Conservation (phyloP, 2,329 filamentous ascomycete genomes). For the Aspergillus sp. region DNA sequence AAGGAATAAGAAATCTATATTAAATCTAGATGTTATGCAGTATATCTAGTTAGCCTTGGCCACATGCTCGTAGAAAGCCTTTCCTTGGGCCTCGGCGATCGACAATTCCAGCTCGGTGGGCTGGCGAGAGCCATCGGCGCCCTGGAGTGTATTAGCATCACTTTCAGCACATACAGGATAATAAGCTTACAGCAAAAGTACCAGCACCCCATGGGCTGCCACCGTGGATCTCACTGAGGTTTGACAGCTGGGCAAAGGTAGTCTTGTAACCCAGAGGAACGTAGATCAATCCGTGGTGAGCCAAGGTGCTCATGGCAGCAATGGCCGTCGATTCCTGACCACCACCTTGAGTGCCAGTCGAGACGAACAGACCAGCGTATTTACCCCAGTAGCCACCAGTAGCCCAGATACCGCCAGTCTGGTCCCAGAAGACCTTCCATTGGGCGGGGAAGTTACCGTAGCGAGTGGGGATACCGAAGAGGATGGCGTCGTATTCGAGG, state of each 20-base stretch:
- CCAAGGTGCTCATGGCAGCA: constrained; percentile 74
- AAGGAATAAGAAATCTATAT: no score
- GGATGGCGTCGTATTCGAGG: constrained; percentile 76
- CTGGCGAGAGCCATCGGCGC: constrained; percentile 74
- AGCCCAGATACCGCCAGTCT: constrained; percentile 79
- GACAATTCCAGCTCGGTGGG: constrained; percentile 70
- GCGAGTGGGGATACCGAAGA: constrained; percentile 90
- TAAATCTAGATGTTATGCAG: constrained; percentile 57
- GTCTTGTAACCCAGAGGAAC: constrained; percentile 93
- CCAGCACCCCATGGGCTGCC: constrained; percentile 91
- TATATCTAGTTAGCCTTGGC: constrained; percentile 70
- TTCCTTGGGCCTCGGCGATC: constrained; percentile 76
- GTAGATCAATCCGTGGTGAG: constrained; percentile 93
- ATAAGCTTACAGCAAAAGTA: constrained; percentile 65
- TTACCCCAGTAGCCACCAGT: constrained; percentile 77
- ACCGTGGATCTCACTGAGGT: constrained; percentile 75
- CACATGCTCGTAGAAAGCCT: constrained; percentile 74
- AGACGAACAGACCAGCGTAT: constrained; percentile 85
- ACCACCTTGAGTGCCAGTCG: constrained; percentile 76
- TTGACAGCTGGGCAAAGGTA: constrained; percentile 64
- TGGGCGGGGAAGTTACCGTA: constrained; percentile 97
- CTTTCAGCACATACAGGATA: constrained; percentile 4
- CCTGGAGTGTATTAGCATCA: constrained; percentile 28
- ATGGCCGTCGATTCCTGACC: constrained; percentile 89
- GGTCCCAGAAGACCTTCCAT: constrained; percentile 85